phyloP scores from a whole-genome alignment of 2,329 filamentous ascomycete genomes.

The Colletotrichum cereale region DNA sequence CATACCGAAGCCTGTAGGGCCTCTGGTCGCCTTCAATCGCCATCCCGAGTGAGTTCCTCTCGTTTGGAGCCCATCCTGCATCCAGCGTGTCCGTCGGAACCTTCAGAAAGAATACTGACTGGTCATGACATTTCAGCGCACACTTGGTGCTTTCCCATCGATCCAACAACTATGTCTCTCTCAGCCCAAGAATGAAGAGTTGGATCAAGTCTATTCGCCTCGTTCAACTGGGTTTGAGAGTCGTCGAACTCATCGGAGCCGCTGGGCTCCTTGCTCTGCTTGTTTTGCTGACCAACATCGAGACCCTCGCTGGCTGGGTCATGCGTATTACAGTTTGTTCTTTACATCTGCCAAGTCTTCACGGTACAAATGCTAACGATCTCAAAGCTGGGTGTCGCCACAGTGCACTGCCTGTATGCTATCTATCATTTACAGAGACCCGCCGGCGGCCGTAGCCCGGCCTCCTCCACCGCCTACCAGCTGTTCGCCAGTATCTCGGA shows the following conservation, averaged over 20 bases:
- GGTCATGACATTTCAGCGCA: slow-evolving; percentile 54
- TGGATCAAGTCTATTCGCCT: slow-evolving; percentile 78
- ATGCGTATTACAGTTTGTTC: slow-evolving; percentile 79
- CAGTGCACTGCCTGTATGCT: slow-evolving; percentile 79
- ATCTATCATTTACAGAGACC: slow-evolving; percentile 83
- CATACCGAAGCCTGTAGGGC: slow-evolving; percentile 77
- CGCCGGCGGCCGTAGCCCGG: slow-evolving; percentile 78
- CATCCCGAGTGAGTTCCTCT: slow-evolving; percentile 80
- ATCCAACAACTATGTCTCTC: slow-evolving; percentile 70
- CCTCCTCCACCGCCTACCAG: slow-evolving; percentile 89
- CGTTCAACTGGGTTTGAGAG: slow-evolving; percentile 76
- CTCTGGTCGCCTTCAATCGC: slow-evolving; percentile 83
- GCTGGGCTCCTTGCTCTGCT: slow-evolving; percentile 80
- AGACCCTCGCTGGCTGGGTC: slow-evolving; percentile 77
- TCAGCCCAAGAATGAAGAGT: slow-evolving; percentile 78
- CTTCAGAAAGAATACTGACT: not conserved
- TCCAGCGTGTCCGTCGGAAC: too few relatives aligned
- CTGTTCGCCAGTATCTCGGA: slow-evolving; percentile 85
- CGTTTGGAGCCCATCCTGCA: not conserved
- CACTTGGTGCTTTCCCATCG: slow-evolving; percentile 75
- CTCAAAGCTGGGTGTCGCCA: slow-evolving; percentile 79
- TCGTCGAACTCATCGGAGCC: slow-evolving; percentile 76
- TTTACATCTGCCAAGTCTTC: not conserved
- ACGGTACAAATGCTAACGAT: slow-evolving; percentile 40
- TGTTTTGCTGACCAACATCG: slow-evolving; percentile 79